Evolutionary conservation across 192 early-diverging fungal species (phyloP), one percentile per base, ranked within the genome.

Genomic region (Thamnidium elegans): DNA sequence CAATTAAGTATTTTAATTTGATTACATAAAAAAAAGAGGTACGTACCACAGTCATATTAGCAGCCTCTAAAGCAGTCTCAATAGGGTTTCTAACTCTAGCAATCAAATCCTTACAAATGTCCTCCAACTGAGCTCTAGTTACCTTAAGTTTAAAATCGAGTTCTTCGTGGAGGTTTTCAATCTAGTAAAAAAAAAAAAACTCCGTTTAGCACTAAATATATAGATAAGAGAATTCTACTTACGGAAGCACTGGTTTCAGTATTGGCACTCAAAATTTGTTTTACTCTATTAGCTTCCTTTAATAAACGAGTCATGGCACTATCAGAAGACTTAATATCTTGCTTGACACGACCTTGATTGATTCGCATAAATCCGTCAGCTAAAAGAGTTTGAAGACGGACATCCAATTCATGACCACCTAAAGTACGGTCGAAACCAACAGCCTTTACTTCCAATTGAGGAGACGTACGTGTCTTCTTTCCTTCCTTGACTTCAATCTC

Each of bases 211-310:
- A 17, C 9, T 21, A 30, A 6, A 14, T 7, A 44, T 0, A 47
- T 26, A 1, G 17, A 6, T 1, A 39, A 6, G 7, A 39, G 9
- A 10, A 39, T 7, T 44, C 9, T 47, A 76, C 78, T 75, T 68
- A 88, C 86, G 14, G 92, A 91, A 20, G 94, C 89, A 32, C 79
- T 79, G 0, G 90, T 90, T 52, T 98, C 92, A 14, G 80, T 84
- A 73, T 99, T 99, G 39, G 93, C 95, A 65, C 93, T 96, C 47
- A 99, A 79, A 65, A 99, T 94, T 48, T 91, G 89, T 81, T 99
- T 99, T 63, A 97, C 91, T 53, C 95, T 87, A 75, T 87, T 91
- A 3, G 97, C 96, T 72, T 99, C 96, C 70, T 92, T 93, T 53
- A 96, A 73, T 30, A 99, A 79, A 56, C 86, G 87, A 11, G 87